Evolutionary conservation across 345 rosid species (phyloP).

Genomic region (Lenwebbia sp.): DNA sequence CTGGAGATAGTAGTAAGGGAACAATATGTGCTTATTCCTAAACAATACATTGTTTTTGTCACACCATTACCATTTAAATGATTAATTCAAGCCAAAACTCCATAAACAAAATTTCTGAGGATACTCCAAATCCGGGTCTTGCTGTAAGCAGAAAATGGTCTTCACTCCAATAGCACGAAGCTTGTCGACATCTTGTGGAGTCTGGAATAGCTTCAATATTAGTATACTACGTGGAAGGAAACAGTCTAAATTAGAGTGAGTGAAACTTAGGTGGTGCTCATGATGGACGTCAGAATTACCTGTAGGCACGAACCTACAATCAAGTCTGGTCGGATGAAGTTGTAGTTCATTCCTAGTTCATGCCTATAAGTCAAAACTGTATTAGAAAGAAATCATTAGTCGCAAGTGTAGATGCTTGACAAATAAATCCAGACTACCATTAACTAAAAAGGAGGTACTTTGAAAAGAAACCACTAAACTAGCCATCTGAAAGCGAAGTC

Average conservation of each 20-base stretch:
- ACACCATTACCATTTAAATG: not conserved
- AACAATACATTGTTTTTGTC: not conserved
- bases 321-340: conserved; percentile 75
- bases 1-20: conserved; percentile 47
- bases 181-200: conserved; percentile 80
- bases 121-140: conserved; percentile 95
- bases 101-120: not conserved
- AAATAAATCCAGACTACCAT: not conserved
- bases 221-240: not conserved
- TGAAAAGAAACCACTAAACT: not conserved
- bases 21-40: not conserved
- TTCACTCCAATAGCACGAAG: conserved; percentile 77
- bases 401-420: not conserved
- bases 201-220: conserved; percentile 18
- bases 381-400: conserved; percentile 11
- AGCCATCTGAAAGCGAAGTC: not conserved
- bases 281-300: conserved; percentile 25
- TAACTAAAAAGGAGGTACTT: not conserved
- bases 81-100: not conserved
- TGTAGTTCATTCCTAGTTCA: conserved; percentile 88
- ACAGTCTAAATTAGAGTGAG: not conserved
- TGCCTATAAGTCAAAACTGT: conserved; percentile 92
- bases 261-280: not conserved
- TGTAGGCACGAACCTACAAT: conserved; percentile 96
- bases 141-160: conserved; percentile 92